Base-by-base conservation (phyloP, 192 early-diverging fungal genomes). In the Umbelopsis sp. region DNA sequence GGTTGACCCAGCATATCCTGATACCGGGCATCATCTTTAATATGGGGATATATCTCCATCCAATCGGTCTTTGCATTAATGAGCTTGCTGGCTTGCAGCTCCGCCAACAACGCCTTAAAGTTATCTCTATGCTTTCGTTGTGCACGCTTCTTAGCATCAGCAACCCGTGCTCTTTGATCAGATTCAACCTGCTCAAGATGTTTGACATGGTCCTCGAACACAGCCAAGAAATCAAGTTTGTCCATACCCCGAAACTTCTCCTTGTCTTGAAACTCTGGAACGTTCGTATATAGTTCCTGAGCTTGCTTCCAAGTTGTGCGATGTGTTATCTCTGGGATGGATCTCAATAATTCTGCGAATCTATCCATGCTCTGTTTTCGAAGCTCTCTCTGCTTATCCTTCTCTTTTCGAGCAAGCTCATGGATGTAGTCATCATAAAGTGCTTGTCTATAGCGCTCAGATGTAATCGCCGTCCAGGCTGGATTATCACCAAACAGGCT, bases 131-230 rank as follows among this genome's bases (percentile, higher is more conserved):
- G 81, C 49, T 88, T 87, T 7, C 96, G 84, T 74, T 95, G 92
- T 27, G 79, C 70, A 16, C 95, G 83, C 30, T 83, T 78, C 64
- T 84, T 72, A 10, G 65, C 66, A 13, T 81, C 71, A 23, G 55
- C 27, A 13, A 61, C 49, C 25, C 45, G 22, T 13, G 51, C 46
- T 25, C 58, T 50, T 35, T 70, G 25, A 74, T 67, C 3, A 30
- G 49, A 30, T 78, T 80, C 21, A 82, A 78, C 22, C 70, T 75
- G 25, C 64, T 96, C 93, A 33, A 89, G 82, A 1, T 69, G 71
- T 58, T 88, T 86, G 58, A 91, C 89, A 64, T 92, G 90, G 9
- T 91, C 87, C 61, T 96, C 94, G 85, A 88, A 99, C 0, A 88
- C 89, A 7, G 88, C 80, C 53, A 98, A 79, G 67, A 94, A 88